Base-by-base conservation (phyloP, 1,139 yeast genomes). In the Scheffersomyces illinoinensis region DNA sequence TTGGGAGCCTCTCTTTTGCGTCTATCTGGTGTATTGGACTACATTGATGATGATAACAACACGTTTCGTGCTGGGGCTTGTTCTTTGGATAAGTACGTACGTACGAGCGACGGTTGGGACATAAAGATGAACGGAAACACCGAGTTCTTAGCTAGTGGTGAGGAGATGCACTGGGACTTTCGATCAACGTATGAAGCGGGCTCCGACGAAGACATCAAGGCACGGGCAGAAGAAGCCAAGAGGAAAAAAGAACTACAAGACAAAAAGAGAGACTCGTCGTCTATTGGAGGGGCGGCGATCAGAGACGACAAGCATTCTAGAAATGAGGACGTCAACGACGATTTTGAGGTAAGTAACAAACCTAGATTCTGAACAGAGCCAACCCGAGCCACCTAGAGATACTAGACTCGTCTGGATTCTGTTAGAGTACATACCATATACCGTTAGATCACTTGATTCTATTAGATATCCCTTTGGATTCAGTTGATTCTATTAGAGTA, bases 81-180 rank as follows among this genome's bases (percentile, higher is more conserved):
- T 64, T 77, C 76, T 56, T 70, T 70, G 55, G 88, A 85, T 65
- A 71, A 66, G 69, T 78, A 64, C 71, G 70, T 24, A 56, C 61
- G 65, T n/a, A 56, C 56, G 1, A 65, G 52, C 5, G 70, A 74
- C 7, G 69, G 71, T 53, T 91, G 96, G 93, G 68, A 67, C 10
- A 71, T 86, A 55, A 79, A 77, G 23, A 78, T 83, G 81, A 89
- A 88, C 68, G 97, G 97, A 20, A 83, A 85, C 63, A 83, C 91
- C 26, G 86, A 83, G 54, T 90, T 86, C 66, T 77, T 91, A 62
- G 71, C 82, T 2, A 74, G 82, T 8, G 97, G 97, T n/a, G 97
- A 91, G 71, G 97, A 91, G 73, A 90, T 92, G 95, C 90, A 90
- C 70, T 91, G 97, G 97, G 85, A 88, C 64, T 91, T 91, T 76